Base-by-base conservation (phyloP, 1,139 yeast species). In the Hansenula sp. region DNA sequence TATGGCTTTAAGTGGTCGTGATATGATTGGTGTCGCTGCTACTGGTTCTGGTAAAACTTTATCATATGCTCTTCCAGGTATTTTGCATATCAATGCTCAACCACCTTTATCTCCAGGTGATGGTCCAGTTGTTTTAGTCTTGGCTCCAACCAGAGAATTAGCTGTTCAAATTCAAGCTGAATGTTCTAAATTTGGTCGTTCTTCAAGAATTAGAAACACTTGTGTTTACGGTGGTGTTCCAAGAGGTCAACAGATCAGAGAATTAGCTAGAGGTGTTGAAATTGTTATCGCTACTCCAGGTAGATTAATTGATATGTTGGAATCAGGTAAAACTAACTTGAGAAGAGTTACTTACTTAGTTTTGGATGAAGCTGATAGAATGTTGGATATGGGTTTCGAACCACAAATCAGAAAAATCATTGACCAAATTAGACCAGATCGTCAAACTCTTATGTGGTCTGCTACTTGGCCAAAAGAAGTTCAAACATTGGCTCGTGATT, bases 391-490 rank as follows among this genome's bases (percentile, higher is more conserved):
- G 96, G 97, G 96, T 62, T 88, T 88, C 65, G 97, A 88, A 71
- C 96, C 96, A 51, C 96, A 87, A 73, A 88, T 88, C 66, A 79
- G 96, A 73, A 87, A 87, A 71, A 89, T 88, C 65, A 88, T 89
- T 54, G 95, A 87, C 59, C 96, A 87, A 73, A 88, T 88, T 62
- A 82, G 96, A 71, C 96, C 96, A 48, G 96, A 89, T 65, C 85
- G 96, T 71, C 98, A 92, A 74, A 92, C 98, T 46, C 77, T 92
- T 62, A 87, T 92, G 97, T 92, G 97, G 97, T 89, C 97, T 51
- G 98, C 98, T 55, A 92, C 98, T 42, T 92, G 98, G 98, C 98
- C 98, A 60, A 89, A 89, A 76, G 95, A 88, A 67, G 97, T 92
- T 50, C 95, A 90, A 74, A 74, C 80, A 54, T 77, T 92, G 62